A percentile compares a stretch with the other conserved stretches of the same genome.
phyloP scores from a whole-genome alignment of 2,329 filamentous ascomycete species.

The Colletotrichum spaethianum region DNA sequence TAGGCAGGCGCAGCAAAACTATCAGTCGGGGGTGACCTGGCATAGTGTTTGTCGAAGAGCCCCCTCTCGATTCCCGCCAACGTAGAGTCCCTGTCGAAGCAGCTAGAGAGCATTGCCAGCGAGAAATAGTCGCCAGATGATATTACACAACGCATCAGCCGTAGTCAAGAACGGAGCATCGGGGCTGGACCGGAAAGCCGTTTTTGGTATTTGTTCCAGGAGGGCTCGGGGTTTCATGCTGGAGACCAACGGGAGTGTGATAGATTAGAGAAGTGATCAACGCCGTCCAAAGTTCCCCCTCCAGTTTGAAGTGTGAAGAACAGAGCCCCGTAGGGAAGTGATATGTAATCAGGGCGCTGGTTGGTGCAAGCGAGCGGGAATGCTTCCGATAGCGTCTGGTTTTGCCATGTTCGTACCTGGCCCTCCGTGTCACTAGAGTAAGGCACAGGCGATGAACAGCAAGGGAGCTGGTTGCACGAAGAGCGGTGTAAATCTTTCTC shows the following conservation, averaged over 20 bases:
- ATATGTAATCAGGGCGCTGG: neutral
- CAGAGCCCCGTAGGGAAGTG: neutral
- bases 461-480: neutral
- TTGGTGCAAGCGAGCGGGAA: neutral
- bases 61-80: neutral
- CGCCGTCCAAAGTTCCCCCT: neutral
- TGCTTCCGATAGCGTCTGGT: neutral
- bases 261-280: conserved; percentile 13
- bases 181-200: conserved; percentile 4
- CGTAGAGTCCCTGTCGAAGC: conserved; percentile 17
- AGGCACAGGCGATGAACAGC: neutral
- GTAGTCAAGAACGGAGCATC: neutral
- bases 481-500: conserved; percentile 13
- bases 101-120: neutral
- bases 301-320: neutral
- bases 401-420: neutral
- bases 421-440: neutral
- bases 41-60: conserved; percentile 4
- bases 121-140: conserved; percentile 3
- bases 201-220: conserved; percentile 13
- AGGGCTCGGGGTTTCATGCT: conserved; percentile 9
- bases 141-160: conserved; percentile 3
- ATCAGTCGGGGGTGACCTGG: conserved; percentile 22
- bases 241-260: neutral
- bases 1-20: conserved; percentile 5